These are phyloP conservation scores for Leucosporidium scottii DNA, from an alignment of 768 basidiomycete species.

Conservation along the genomic window DNA sequence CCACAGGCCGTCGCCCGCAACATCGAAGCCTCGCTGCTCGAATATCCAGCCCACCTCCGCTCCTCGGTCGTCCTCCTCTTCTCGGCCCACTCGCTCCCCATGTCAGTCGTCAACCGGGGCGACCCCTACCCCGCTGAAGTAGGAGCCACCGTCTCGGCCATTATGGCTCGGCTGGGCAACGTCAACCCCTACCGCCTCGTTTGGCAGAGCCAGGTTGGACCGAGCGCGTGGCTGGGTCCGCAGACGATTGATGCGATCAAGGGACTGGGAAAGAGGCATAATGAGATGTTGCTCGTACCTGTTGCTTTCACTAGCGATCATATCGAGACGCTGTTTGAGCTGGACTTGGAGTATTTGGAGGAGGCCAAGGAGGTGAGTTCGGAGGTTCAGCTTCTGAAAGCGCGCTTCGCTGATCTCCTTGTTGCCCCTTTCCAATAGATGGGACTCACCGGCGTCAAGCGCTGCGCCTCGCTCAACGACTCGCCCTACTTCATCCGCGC, in stretches of 20 bases:
- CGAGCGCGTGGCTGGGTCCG: conserved; percentile 96
- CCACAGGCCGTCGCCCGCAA: conserved; percentile 80
- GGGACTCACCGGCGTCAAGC: conserved; percentile 72
- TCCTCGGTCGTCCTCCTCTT: conserved; percentile 77
- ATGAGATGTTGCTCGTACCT: conserved; percentile 64
- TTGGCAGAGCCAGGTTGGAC: conserved; percentile 98
- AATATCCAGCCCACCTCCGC: conserved; percentile 65
- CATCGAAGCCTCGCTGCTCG: conserved; percentile 69
- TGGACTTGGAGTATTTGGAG: conserved; percentile 85
- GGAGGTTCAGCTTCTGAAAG: not conserved
- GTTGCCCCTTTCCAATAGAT: conserved; percentile 50
- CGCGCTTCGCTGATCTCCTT: not conserved
- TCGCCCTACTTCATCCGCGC: conserved; percentile 94
- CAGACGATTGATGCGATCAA: conserved; percentile 88
- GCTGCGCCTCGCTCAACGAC: conserved; percentile 86
- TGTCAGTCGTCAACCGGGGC: conserved; percentile 97
- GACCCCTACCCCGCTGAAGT: conserved; percentile 97
- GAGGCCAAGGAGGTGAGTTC: conserved; percentile 76
- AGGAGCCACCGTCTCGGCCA: conserved; percentile 82
- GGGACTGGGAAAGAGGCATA: conserved; percentile 46
- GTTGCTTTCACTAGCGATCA: conserved; percentile 99
- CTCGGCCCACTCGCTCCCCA: conserved; percentile 94
- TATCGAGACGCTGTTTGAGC: conserved; percentile 95
- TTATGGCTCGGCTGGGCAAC: conserved; percentile 71
- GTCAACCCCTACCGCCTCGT: conserved; percentile 80